Evolutionary conservation across 1,139 yeast genomes (phyloP).

Genomic region (Yamadazyma spencermartinsiae): DNA sequence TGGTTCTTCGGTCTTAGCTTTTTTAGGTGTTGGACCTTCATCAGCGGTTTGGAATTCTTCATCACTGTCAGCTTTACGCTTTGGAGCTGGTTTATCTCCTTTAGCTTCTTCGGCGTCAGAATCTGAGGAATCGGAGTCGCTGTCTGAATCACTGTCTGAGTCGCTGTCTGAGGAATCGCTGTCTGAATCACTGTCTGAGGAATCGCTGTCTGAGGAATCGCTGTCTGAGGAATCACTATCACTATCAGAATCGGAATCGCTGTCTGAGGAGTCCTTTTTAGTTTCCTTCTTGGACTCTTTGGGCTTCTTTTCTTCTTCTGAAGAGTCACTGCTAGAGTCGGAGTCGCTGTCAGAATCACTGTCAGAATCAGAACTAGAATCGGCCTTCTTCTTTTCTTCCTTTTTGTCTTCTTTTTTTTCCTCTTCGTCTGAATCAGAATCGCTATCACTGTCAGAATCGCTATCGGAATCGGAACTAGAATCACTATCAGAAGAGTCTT

Average conservation of each 20-base stretch:
- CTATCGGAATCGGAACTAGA: conserved; percentile 19
- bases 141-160: conserved; percentile 20
- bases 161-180: conserved; percentile 29
- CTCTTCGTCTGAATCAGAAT: conserved; percentile 15
- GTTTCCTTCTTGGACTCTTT: conserved; percentile 13
- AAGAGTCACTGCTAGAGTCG: conserved; percentile 14
- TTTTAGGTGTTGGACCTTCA: conserved; percentile 38
- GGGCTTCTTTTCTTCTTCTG: conserved; percentile 15
- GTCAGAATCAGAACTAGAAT: conserved; percentile 16
- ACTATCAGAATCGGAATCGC: conserved; percentile 9
- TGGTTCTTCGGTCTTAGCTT: conserved; percentile 53
- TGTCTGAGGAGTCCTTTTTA: conserved; percentile 13
- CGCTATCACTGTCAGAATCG: conserved; percentile 14
- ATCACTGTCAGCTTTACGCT: conserved; percentile 36
- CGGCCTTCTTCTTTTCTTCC: conserved; percentile 26
- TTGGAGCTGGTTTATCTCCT: conserved; percentile 25
- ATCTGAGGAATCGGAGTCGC: conserved; percentile 28
- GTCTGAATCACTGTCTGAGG: conserved; percentile 12
- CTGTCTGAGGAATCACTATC: too few relatives aligned
- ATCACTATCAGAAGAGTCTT: conserved; percentile 15
- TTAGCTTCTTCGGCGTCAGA: conserved; percentile 13
- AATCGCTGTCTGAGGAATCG: conserved; percentile 8
- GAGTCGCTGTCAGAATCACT: conserved; percentile 6
- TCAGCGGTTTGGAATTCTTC: conserved; percentile 26
- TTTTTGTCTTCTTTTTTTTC: conserved; percentile 21